Conservation (phyloP, 1,139 yeast species). For the Keqinozyma sinolaborantium region DNA sequence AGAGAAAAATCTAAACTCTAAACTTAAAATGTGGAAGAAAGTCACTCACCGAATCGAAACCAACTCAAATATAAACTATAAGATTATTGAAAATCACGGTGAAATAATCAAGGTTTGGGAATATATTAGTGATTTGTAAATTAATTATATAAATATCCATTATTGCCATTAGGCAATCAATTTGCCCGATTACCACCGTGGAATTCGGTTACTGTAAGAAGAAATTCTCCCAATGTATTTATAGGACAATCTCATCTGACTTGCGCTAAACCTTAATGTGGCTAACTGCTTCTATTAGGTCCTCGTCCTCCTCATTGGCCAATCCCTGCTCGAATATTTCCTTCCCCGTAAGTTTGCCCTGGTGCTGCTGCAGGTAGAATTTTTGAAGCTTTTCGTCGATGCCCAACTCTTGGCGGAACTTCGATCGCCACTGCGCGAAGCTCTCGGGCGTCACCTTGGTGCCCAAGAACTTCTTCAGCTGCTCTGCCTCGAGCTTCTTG, state of each 20-base stretch:
- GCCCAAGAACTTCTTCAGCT: slow-evolving; percentile 76
- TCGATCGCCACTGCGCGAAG: slow-evolving; percentile 65
- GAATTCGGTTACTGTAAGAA: too few species aligned
- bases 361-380: slow-evolving; percentile 57
- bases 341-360: slow-evolving; percentile 78
- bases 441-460: slow-evolving; percentile 76
- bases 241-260: too few species aligned
- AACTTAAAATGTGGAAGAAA: slow-evolving; percentile 57
- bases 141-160: neutral
- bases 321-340: slow-evolving; percentile 89
- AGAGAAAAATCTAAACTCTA: slow-evolving; percentile 41
- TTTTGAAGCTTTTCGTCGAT: slow-evolving; percentile 47
- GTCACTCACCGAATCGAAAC: slow-evolving; percentile 60
- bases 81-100: slow-evolving; percentile 72
- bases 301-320: slow-evolving; percentile 53
- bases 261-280: slow-evolving; percentile 3
- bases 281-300: slow-evolving; percentile 17
- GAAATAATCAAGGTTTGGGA: slow-evolving; percentile 90
- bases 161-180: too few species aligned
- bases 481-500: slow-evolving; percentile 57
- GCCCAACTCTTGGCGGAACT: slow-evolving; percentile 59
- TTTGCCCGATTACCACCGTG: too few species aligned
- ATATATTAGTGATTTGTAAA: slow-evolving; percentile 57
- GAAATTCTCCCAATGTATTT: too few species aligned
- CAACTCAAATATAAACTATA: slow-evolving; percentile 58